These are phyloP conservation scores for Byssochlamys sp. DNA, from an alignment of 2,329 filamentous ascomycete species.

Conservation along the genomic window DNA sequence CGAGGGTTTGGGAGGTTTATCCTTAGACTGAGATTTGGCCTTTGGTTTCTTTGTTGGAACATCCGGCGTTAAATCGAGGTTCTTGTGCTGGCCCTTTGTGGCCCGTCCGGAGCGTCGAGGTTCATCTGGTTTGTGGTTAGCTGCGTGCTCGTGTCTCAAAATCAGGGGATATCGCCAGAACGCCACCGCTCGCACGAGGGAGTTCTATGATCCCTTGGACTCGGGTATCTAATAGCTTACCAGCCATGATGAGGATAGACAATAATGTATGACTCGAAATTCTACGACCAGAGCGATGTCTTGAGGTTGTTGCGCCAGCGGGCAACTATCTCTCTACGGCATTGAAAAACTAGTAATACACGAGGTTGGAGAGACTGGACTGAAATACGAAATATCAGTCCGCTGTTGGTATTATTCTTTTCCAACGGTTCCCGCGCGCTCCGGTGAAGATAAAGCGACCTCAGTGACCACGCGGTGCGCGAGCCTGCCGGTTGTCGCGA, in stretches of 20 bases:
- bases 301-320: slow-evolving; percentile 14
- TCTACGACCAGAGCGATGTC: slow-evolving; percentile 24
- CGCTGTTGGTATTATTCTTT: slow-evolving; percentile 25
- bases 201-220: not conserved
- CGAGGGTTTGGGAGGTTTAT: slow-evolving; percentile 38
- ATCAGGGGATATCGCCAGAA: not conserved
- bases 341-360: slow-evolving; percentile 34
- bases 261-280: slow-evolving; percentile 20
- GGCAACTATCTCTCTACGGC: slow-evolving; percentile 29
- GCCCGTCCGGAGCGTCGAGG: slow-evolving; percentile 87
- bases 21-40: slow-evolving; percentile 38
- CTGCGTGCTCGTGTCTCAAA: slow-evolving; percentile 4
- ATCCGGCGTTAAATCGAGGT: slow-evolving; percentile 63
- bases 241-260: slow-evolving; percentile 44
- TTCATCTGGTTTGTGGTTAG: slow-evolving; percentile 53
- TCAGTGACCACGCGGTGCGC: not conserved
- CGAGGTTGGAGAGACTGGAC: slow-evolving; percentile 23
- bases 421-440: slow-evolving; percentile 10
- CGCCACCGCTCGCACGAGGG: not conserved
- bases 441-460: not conserved
- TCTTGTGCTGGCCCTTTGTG: slow-evolving; percentile 94
- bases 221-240: slow-evolving; percentile 44
- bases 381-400: slow-evolving; percentile 18
- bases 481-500: slow-evolving; percentile 1
- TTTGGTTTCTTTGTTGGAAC: slow-evolving; percentile 38